phyloP scores from a whole-genome alignment of 169 alveolate species.

The Plasmodium falciparum region DNA sequence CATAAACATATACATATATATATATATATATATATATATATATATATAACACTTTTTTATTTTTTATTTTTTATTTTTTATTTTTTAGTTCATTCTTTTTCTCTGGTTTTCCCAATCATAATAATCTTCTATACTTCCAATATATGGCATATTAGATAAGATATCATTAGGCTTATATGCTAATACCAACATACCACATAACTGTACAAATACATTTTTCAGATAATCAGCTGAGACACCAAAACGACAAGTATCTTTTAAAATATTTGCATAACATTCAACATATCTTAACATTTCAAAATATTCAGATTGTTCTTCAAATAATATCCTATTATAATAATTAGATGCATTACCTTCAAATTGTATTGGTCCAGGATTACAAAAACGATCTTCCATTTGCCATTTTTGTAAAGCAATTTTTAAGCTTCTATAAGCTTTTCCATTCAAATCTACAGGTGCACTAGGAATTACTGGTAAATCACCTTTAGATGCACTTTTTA shows the following conservation, averaged over 20 bases:
- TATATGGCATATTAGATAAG: conserved; percentile 74
- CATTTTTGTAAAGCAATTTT: conserved; percentile 91
- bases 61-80: no score
- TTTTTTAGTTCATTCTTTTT: conserved; percentile 33
- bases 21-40: background rate
- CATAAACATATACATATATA: background rate
- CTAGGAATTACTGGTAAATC: conserved; percentile 94
- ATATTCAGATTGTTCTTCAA: conserved; percentile 92
- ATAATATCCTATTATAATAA: conserved; percentile 89
- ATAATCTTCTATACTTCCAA: conserved; percentile 74
- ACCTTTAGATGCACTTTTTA: conserved; percentile 79
- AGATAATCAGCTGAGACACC: conserved; percentile 91
- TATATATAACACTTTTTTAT: background rate
- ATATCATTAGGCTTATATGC: conserved; percentile 83
- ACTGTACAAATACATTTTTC: conserved; percentile 89
- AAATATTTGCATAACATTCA: conserved; percentile 88
- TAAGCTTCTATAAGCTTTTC: conserved; percentile 88
- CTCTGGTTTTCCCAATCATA: conserved; percentile 75
- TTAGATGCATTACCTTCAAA: conserved; percentile 91
- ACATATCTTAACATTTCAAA: conserved; percentile 92
- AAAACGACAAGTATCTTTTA: conserved; percentile 91
- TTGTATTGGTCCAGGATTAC: conserved; percentile 98
- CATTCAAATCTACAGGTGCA: conserved; percentile 92
- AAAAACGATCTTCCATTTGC: conserved; percentile 94
- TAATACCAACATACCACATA: conserved; percentile 85